Evolutionary conservation across 2,329 filamentous ascomycete species (phyloP).

Genomic region (Fusarium pseudoanthophilum): DNA sequence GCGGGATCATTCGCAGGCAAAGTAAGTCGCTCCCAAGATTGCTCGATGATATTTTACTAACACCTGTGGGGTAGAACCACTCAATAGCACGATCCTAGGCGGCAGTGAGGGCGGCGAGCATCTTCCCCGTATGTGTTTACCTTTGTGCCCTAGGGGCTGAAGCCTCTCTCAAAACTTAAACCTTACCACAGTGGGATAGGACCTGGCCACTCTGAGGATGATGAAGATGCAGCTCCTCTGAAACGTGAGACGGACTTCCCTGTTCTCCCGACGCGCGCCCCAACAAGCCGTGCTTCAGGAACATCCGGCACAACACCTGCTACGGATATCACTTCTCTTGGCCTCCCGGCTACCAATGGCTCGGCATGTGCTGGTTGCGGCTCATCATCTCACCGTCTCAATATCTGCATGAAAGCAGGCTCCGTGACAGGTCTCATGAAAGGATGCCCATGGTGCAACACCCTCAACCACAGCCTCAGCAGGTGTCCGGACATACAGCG

Average conservation of each 20-base stretch:
- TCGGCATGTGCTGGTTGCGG: background rate
- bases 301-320: background rate
- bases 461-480: rapidly evolving
- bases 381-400: background rate
- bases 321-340: background rate
- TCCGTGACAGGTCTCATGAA: rapidly evolving
- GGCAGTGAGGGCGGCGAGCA: too few relatives aligned
- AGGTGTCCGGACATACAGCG: background rate
- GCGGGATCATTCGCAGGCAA: rapidly evolving
- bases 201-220: background rate
- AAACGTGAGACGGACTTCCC: background rate
- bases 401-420: background rate
- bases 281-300: too few relatives aligned
- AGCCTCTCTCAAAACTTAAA: too few relatives aligned
- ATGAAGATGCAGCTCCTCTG: background rate
- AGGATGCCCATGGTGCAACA: background rate
- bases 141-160: too few relatives aligned
- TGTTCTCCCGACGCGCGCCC: background rate
- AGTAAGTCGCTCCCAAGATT: background rate
- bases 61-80: too few relatives aligned
- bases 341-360: background rate
- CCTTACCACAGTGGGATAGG: too few relatives aligned
- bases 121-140: too few relatives aligned
- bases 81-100: too few relatives aligned
- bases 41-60: background rate